Percentiles rank a stretch among this genome's conserved stretches.
phyloP scores from a whole-genome alignment of 2,329 filamentous ascomycete genomes.

The Dactylellina parvicollis region DNA sequence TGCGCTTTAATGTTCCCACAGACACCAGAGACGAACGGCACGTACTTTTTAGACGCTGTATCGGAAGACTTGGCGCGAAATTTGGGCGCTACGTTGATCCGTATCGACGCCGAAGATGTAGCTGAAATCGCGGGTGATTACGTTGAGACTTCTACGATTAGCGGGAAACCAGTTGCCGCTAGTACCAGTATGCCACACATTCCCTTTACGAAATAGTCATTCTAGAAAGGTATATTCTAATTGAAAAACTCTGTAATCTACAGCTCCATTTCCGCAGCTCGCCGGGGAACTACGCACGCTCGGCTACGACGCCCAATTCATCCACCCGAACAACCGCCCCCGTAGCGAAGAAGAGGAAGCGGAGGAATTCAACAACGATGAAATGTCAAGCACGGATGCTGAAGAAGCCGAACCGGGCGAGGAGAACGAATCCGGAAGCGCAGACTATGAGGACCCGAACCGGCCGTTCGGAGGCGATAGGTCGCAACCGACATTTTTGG shows the following conservation, averaged over 20 bases:
- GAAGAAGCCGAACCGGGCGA: slow-evolving; percentile 57
- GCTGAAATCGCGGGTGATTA: slow-evolving; percentile 76
- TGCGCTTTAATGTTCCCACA: slow-evolving; percentile 70
- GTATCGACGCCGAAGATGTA: slow-evolving; percentile 75
- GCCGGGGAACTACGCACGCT: slow-evolving; percentile 59
- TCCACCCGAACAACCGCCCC: slow-evolving; percentile 46
- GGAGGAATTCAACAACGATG: slow-evolving; percentile 64
- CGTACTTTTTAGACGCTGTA: slow-evolving; percentile 68
- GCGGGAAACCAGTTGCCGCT: slow-evolving; percentile 56
- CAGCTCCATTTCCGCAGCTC: slow-evolving; percentile 61
- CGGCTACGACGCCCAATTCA: slow-evolving; percentile 58
- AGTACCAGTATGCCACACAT: background rate
- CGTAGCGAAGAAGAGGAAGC: slow-evolving; percentile 60
- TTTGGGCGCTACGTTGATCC: slow-evolving; percentile 73
- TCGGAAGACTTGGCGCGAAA: slow-evolving; percentile 72
- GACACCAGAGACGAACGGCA: slow-evolving; percentile 63
- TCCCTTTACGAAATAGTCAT: background rate
- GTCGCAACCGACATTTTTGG: slow-evolving; percentile 17
- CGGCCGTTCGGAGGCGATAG: slow-evolving; percentile 54
- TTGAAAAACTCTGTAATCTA: background rate
- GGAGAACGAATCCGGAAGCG: background rate
- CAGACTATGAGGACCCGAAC: slow-evolving; percentile 56
- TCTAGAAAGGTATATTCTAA: slow-evolving; percentile 4
- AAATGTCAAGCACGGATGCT: slow-evolving; percentile 63
- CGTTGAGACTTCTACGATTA: slow-evolving; percentile 68